phyloP scores from a whole-genome alignment of 805 yeast species.

The Brettanomyces nanus region DNA sequence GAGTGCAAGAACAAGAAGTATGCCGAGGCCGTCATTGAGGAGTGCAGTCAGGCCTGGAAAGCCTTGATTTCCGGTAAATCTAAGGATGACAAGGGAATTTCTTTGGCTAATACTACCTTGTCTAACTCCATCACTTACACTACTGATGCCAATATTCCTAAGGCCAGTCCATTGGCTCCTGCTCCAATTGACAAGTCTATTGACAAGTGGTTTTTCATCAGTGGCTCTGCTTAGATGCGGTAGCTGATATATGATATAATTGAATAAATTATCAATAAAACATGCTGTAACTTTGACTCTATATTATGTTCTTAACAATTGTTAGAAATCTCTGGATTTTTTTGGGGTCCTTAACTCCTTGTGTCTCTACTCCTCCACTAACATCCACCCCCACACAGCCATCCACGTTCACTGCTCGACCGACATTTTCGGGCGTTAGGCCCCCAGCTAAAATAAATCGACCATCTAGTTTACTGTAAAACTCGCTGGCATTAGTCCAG shows the following conservation, averaged over 20 bases:
- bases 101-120: slow-evolving; percentile 71
- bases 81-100: slow-evolving; percentile 55
- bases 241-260: too few species aligned
- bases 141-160: slow-evolving; percentile 49
- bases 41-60: slow-evolving; percentile 82
- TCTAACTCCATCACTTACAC: slow-evolving; percentile 46
- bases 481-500: slow-evolving; percentile 49
- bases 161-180: slow-evolving; percentile 64
- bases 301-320: slow-evolving; percentile 38
- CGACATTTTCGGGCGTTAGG: slow-evolving; percentile 65
- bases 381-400: slow-evolving; percentile 91
- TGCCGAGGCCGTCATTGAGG: slow-evolving; percentile 76
- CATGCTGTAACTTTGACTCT: too few species aligned
- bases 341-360: slow-evolving; percentile 59
- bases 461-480: slow-evolving; percentile 25
- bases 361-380: slow-evolving; percentile 86
- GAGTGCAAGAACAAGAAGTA: slow-evolving; percentile 81
- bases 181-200: slow-evolving; percentile 94
- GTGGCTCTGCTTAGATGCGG: slow-evolving; percentile 47
- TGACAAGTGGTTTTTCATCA: slow-evolving; percentile 98
- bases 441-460: slow-evolving; percentile 84
- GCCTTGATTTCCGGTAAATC: slow-evolving; percentile 56
- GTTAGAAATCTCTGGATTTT: slow-evolving; percentile 56
- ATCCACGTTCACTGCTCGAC: slow-evolving; percentile 34
- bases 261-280: too few species aligned